These are phyloP conservation scores for Metschnikowia arizonensis DNA, from an alignment of 805 yeast species.

Conservation along the genomic window DNA sequence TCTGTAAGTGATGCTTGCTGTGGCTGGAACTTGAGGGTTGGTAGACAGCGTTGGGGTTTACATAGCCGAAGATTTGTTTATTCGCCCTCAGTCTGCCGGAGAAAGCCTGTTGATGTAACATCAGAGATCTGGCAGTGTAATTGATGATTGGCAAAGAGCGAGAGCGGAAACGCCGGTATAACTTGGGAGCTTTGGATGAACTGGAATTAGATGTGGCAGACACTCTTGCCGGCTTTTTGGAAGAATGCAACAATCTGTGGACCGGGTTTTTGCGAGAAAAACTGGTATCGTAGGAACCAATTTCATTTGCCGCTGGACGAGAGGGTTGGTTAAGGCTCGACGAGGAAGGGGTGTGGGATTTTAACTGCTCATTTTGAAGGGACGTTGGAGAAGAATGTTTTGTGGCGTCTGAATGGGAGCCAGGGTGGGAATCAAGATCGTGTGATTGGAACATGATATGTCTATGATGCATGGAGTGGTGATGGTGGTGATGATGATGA, in stretches of 20 bases:
- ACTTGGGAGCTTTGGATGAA: constrained; percentile 28
- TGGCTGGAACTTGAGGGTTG: constrained; percentile 9
- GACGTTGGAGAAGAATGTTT: constrained; percentile 3
- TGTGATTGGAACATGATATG: constrained; percentile 21
- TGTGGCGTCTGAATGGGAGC: neutral
- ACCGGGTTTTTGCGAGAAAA: constrained; percentile 11
- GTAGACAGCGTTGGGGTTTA: constrained; percentile 6
- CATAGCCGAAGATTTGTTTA: constrained; percentile 19
- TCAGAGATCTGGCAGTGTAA: constrained; percentile 22
- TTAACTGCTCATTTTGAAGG: constrained; percentile 1
- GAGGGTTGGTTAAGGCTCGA: constrained; percentile 4
- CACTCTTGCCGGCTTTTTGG: constrained; percentile 13
- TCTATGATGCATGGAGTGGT: constrained; percentile 14
- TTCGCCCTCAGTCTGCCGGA: constrained; percentile 11
- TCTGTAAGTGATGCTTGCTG: constrained; percentile 8
- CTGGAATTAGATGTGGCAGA: constrained; percentile 8
- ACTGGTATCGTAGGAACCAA: constrained; percentile 5
- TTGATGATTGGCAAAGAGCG: constrained; percentile 42
- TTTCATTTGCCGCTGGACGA: constrained; percentile 3
- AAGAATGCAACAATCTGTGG: constrained; percentile 8
- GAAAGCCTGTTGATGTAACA: constrained; percentile 14
- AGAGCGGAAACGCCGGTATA: constrained; percentile 34
- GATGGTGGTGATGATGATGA: constrained; percentile 7
- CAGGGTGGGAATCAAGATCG: constrained; percentile 15
- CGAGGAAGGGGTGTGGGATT: constrained; percentile 12